Evolutionary conservation across 148 eudicot genomes (phyloP), one percentile per base, ranked within the genome.

Genomic region (Vaccinium myrtillus): DNA sequence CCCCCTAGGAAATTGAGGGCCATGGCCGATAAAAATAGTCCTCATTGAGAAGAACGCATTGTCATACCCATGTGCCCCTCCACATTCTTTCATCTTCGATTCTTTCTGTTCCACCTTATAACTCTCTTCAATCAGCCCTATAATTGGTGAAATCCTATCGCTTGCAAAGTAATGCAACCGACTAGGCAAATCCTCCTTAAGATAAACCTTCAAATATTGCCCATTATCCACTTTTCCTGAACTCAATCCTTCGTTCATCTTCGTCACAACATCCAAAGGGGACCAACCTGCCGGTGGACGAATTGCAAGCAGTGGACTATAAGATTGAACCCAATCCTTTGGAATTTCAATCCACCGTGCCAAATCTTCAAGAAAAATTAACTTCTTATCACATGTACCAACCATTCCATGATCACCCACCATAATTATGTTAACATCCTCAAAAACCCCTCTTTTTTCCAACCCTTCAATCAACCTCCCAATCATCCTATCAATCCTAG

Each of bases 381-480:
- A 75, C 85, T 94, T 96, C 83, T 89, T 89, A 87, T 96, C 98
- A 75, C 98, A 96, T 9, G 98, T 96, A 63, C 98, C 98, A 61
- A 93, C 98, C 98, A 96, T 96, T 4, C 98, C 98, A 90, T 94
- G 98, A 92, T 96, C 97, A 78, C 98, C 98, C 36, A 96, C 89
- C 93, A 94, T 79, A 23, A 96, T 88, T 4, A 96, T 84, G 63
- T 67, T 93, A 75, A 94, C 98, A 88, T 96, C 98, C 85, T 96
- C 95, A 85, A 96, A 96, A 83, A 94, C 90, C 58, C 97, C 97
- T 89, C 92, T 91, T 49, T 89, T 87, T 76, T 96, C 98, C 75
- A 96, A 86, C 23, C 98, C 98, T 15, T 83, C 27, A 79, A 96
- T 96, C 90, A 96, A 87, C 69, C 84, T 93, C 80, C 98, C 98